Evolutionary conservation across 2,329 filamentous ascomycete genomes (phyloP), one percentile per base, ranked within the genome.

Genomic region (Fonsecaea pugnacius): DNA sequence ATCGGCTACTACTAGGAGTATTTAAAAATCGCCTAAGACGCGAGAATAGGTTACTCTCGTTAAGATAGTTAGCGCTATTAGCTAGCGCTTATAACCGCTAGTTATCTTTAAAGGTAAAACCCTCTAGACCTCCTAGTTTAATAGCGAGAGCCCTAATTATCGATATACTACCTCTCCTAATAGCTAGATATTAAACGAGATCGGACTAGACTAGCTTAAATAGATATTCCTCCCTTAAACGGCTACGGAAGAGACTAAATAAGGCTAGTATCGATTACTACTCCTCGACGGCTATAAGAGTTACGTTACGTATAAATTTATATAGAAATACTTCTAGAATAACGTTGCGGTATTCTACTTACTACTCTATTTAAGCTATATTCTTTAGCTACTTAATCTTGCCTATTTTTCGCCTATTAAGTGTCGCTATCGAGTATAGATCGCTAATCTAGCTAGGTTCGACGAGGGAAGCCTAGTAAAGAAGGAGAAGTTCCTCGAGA

Each of bases 401-500:
- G 40, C 67, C 9, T 60, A 27, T 48, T 69, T 69, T 62, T 69
- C 62, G 46, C 62, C 51, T 16, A 21, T 65, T 12, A 67, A 69
- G 35, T 36, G 4, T 30, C 89, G 60, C n/a, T 63, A 63, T 63
- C 27, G 54, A 48, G 54, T 43, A 4, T 4, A 58, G 30, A 52
- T 63, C 10, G 38, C 60, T 58, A 24, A 63, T 51, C 35, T 63
- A 30, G 43, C 60, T 38, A 59, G 60, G 36, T 63, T 58, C 55
- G 43, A 63, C 55, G 54, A 59, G 18, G 16, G 43, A 12, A 16
- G 5, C 18, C n/a, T 6, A 18, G 27, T 59, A 3, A 63, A 59
- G 46, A 63, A 63, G 60, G 10, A 7, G 10, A 55, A 27, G 33
- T 63, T 63, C 43, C 53, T 58, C n/a, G 0, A 58, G 36, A 24